phyloP scores from a whole-genome alignment of 202 grass and related monocot genomes.

The Elaeis oleifera region DNA sequence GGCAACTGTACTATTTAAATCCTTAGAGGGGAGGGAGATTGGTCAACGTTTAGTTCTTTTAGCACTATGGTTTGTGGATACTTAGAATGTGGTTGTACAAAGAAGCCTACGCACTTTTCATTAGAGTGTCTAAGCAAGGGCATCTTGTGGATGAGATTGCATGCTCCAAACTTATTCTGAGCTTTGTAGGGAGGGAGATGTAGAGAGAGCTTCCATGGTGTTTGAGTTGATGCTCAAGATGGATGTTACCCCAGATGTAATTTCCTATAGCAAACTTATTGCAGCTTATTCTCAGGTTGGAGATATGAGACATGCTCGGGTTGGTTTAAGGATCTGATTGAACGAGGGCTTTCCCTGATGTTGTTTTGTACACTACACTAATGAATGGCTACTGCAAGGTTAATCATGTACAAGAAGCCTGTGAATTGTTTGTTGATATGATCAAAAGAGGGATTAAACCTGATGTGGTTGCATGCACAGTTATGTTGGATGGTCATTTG shows the following conservation, averaged over 20 bases:
- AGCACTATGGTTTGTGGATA: not conserved
- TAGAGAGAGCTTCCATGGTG: conserved; percentile 4
- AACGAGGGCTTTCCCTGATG: conserved; percentile 10
- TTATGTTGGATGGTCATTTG: conserved; percentile 19
- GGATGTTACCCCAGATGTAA: conserved; percentile 9
- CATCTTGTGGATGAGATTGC: conserved; percentile 6
- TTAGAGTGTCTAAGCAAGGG: conserved; percentile 3
- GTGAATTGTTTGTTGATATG: conserved; percentile 9
- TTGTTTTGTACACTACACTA: conserved; percentile 20
- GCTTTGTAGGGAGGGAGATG: conserved; percentile 9
- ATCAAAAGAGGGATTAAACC: conserved; percentile 3
- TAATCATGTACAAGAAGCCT: conserved; percentile 4
- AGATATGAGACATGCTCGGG: conserved; percentile 4
- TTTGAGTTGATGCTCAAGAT: conserved; percentile 2
- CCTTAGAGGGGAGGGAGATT: not conserved
- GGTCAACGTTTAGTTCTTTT: not conserved
- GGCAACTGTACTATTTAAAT: not conserved
- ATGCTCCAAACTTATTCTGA: conserved; percentile 11
- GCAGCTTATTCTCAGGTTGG: conserved; percentile 9
- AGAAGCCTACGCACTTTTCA: conserved; percentile 16
- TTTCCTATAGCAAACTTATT: conserved; percentile 17
- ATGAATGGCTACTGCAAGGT: conserved; percentile 16
- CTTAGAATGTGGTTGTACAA: conserved; percentile 9
- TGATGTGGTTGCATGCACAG: conserved; percentile 8
- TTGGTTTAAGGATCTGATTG: conserved; percentile 12